Conservation (phyloP, 345 rosid genomes). For the Camelina hispida region DNA sequence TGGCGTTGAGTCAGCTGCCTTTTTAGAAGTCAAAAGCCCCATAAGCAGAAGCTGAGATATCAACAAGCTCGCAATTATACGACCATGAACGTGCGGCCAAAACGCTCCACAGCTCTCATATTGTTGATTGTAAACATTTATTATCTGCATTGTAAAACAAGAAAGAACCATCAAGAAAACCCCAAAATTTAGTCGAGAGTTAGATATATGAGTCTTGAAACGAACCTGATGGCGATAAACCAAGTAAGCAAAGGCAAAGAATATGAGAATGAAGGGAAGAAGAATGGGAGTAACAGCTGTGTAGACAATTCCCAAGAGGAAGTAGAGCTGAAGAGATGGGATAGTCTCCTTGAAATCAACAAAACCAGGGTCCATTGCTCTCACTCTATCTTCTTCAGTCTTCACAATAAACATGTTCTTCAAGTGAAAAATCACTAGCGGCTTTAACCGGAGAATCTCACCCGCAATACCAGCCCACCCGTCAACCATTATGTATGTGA, state of each 20-base stretch:
- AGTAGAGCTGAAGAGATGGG: slow-evolving; percentile 90
- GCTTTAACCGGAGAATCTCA: slow-evolving; percentile 90
- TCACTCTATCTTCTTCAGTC: slow-evolving; percentile 81
- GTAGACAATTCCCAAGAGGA: slow-evolving; percentile 93
- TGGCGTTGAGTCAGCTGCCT: slow-evolving; percentile 93
- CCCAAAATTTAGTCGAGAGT: background rate
- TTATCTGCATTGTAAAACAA: slow-evolving; percentile 58
- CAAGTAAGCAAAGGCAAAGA: slow-evolving; percentile 92
- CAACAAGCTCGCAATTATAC: slow-evolving; percentile 83
- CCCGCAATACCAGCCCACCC: slow-evolving; percentile 99
- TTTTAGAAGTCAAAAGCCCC: slow-evolving; percentile 89
- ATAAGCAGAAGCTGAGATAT: slow-evolving; percentile 83
- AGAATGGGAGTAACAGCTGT: slow-evolving; percentile 93
- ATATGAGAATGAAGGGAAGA: slow-evolving; percentile 87
- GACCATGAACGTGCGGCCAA: slow-evolving; percentile 96
- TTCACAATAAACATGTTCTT: slow-evolving; percentile 92
- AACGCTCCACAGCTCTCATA: slow-evolving; percentile 97
- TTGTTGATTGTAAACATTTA: slow-evolving; percentile 88
- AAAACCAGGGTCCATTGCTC: slow-evolving; percentile 87
- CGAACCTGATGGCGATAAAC: slow-evolving; percentile 97
- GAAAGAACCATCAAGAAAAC: slow-evolving; percentile 17
- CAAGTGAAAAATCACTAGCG: slow-evolving; percentile 82
- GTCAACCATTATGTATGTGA: slow-evolving; percentile 94
- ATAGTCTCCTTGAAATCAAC: slow-evolving; percentile 86
- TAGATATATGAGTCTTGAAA: slow-evolving; percentile 4